These are phyloP conservation scores for Wickerhamiella brachini DNA, from an alignment of 805 yeast genomes.

Conservation along the genomic window DNA sequence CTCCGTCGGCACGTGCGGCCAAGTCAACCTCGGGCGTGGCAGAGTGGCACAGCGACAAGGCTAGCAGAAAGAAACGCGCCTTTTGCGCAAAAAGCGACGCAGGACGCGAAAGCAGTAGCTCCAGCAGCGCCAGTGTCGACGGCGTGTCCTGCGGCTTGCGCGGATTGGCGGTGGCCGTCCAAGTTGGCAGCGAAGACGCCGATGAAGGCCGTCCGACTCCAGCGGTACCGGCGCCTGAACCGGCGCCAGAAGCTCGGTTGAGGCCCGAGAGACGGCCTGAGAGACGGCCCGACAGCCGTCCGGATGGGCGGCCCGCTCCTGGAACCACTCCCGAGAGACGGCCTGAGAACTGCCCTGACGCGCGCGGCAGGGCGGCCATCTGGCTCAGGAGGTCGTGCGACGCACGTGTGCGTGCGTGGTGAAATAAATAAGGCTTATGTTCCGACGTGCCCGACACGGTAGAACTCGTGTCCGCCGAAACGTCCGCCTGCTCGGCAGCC, in stretches of 20 bases:
- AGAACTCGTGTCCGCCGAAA: neutral
- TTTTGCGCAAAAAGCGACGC: conserved; percentile 51
- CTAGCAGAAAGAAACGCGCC: conserved; percentile 65
- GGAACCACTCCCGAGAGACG: too few species aligned
- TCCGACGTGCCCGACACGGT: neutral
- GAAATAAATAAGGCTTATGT: conserved; percentile 14
- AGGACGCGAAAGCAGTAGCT: conserved; percentile 61
- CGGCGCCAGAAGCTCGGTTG: neutral
- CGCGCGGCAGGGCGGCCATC: conserved; percentile 16
- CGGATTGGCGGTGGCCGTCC: conserved; percentile 41
- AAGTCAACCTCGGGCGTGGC: conserved; percentile 58
- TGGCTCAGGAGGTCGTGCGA: conserved; percentile 14
- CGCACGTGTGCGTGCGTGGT: conserved; percentile 12
- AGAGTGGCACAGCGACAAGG: conserved; percentile 78
- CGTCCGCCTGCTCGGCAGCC: neutral
- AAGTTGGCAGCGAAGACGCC: conserved; percentile 12
- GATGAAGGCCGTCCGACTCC: neutral
- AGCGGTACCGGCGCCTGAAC: too few species aligned
- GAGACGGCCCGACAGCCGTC: conserved; percentile 3
- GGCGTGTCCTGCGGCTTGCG: conserved; percentile 29
- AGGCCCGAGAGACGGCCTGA: too few species aligned
- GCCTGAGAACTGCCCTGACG: neutral
- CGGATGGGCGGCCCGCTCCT: neutral
- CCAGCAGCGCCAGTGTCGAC: conserved; percentile 53
- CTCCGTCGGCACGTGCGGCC: conserved; percentile 17